Conservation (phyloP, 2,329 filamentous ascomycete species). For the Aspergillus intermedius region DNA sequence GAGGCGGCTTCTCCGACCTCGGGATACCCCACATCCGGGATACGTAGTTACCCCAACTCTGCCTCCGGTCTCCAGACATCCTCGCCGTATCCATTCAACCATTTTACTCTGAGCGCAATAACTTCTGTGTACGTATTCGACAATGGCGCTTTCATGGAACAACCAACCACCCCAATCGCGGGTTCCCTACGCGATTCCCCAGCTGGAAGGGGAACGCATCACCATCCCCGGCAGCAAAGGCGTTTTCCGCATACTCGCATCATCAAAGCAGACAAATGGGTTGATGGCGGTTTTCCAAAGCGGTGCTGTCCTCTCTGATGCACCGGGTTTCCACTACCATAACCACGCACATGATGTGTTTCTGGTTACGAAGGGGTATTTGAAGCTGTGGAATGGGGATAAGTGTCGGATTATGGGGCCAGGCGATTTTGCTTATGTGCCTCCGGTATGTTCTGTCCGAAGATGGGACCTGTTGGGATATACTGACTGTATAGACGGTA, state of each 20-base stretch:
- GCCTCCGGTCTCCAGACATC: conserved; percentile 5
- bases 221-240: conserved; percentile 50
- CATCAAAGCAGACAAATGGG: conserved; percentile 47
- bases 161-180: conserved; percentile 32
- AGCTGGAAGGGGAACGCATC: conserved; percentile 47
- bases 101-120: not conserved
- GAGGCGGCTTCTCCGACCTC: conserved; percentile 12
- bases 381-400: conserved; percentile 55
- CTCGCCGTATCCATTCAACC: not conserved
- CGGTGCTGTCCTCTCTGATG: conserved; percentile 37
- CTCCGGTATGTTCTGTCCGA: conserved; percentile 39
- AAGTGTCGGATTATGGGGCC: conserved; percentile 48
- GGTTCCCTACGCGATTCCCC: conserved; percentile 42
- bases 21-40: conserved; percentile 9
- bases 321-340: conserved; percentile 51
- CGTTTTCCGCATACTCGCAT: conserved; percentile 46
- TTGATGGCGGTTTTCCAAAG: conserved; percentile 48
- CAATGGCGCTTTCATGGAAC: conserved; percentile 20
- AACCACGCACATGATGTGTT: conserved; percentile 54
- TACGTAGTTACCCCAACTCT: conserved; percentile 5
- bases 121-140: not conserved
- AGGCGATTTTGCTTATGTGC: conserved; percentile 54
- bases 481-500: conserved; percentile 30
- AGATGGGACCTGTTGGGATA: not conserved
- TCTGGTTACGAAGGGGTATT: conserved; percentile 48